These are phyloP conservation scores for Camellia japonica DNA, from an alignment of 148 eudicot genomes.

Conservation along the genomic window DNA sequence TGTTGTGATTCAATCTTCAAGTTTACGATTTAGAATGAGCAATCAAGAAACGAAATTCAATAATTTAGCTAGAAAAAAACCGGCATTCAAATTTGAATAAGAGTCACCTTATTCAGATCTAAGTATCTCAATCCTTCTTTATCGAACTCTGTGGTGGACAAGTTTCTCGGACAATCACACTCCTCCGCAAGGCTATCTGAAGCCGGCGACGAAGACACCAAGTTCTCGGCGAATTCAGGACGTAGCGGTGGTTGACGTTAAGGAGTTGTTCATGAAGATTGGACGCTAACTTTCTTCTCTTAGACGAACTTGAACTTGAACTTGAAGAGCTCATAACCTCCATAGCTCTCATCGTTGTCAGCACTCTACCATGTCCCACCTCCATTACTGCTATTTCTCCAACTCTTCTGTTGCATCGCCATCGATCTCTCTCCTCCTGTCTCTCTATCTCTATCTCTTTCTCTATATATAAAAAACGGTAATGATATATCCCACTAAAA, in stretches of 20 bases:
- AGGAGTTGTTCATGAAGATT: background rate
- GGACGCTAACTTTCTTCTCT: constrained; percentile 23
- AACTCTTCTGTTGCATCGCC: background rate
- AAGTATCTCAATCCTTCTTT: constrained; percentile 4
- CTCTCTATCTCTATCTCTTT: background rate
- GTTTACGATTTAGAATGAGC: background rate
- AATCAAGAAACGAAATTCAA: background rate
- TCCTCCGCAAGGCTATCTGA: constrained; percentile 19
- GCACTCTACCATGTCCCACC: background rate
- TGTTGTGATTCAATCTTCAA: constrained; percentile 21
- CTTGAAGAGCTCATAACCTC: constrained; percentile 5
- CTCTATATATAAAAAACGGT: background rate
- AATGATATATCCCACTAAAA: too few species aligned
- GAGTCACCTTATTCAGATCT: constrained; percentile 32
- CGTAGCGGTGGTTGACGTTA: background rate
- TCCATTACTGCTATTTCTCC: background rate
- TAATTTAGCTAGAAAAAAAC: background rate
- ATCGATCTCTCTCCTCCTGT: background rate
- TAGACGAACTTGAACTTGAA: background rate
- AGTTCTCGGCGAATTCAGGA: constrained; percentile 10
- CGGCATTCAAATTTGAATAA: background rate
- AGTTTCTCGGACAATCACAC: background rate
- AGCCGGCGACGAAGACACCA: constrained; percentile 12
- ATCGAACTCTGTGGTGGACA: background rate
- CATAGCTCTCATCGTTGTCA: background rate